These are phyloP conservation scores for Pyricularia pennisetigena DNA, from an alignment of 2,329 filamentous ascomycete genomes.

Conservation along the genomic window DNA sequence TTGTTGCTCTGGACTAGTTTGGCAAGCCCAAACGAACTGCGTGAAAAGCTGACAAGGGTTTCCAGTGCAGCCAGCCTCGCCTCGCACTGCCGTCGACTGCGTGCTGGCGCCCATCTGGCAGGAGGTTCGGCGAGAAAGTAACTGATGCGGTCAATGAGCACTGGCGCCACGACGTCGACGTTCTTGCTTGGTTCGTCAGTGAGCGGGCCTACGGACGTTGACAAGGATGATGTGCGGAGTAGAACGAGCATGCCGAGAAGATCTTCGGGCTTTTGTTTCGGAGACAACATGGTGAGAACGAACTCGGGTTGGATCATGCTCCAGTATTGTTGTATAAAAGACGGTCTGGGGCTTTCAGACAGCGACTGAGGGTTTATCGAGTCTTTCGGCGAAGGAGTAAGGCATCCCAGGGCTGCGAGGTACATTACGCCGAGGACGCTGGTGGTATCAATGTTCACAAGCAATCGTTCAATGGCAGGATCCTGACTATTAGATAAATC, in stretches of 20 bases:
- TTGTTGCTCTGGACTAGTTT: conserved; percentile 60
- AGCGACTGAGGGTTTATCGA: conserved; percentile 8
- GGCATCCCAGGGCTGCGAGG: conserved; percentile 50
- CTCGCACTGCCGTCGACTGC: conserved; percentile 25
- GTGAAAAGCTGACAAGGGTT: conserved; percentile 50
- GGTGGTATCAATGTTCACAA: conserved; percentile 49
- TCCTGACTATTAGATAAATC: conserved; percentile 33
- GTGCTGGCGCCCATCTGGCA: conserved; percentile 22
- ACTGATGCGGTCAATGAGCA: conserved; percentile 53
- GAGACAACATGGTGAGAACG: conserved; percentile 56
- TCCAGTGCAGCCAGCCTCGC: conserved; percentile 37
- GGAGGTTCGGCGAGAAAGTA: conserved; percentile 50
- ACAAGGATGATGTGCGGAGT: conserved; percentile 55
- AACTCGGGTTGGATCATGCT: conserved; percentile 55
- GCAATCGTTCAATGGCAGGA: conserved; percentile 29
- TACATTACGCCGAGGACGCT: conserved; percentile 59
- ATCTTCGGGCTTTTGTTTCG: conserved; percentile 53
- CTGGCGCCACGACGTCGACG: conserved; percentile 29
- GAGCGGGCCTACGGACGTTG: conserved; percentile 53
- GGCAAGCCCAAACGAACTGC: conserved; percentile 49
- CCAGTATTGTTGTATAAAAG: conserved; percentile 47
- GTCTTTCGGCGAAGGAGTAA: conserved; percentile 14
- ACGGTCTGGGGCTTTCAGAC: conserved; percentile 18
- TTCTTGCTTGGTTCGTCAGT: conserved; percentile 26
- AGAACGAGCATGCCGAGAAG: conserved; percentile 56